Evolutionary conservation across 768 basidiomycete genomes (phyloP), one percentile per base, ranked within the genome.

Genomic region (Clathrus columnatus): DNA sequence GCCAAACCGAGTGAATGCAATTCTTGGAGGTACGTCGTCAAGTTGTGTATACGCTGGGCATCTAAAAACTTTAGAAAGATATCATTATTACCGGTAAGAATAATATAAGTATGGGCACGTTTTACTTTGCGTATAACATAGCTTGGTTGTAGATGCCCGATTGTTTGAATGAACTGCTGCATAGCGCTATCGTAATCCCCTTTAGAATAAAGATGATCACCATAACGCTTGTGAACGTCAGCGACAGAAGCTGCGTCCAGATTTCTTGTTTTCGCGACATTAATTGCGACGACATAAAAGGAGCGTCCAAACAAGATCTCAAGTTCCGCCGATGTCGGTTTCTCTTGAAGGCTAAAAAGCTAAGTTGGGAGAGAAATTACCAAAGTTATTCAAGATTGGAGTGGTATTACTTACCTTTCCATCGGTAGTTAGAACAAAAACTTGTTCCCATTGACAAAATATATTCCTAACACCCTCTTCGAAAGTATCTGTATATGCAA

Each of bases 1-100:
- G 96, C 95, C 5, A 95, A 81, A 0, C 89, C 87, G 0, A 85
- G 76, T 1, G 88, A 77, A 65, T 99, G 96, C 0, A 99, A 75
- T 67, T 95, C 94, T 77, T 98, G 94, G 0, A 99, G 78, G 68
- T 97, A 99, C 1, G 89, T 89, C 27, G 90, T 93, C 51, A 99
- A 85, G 65, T 94, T 92, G 60, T 93, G 87, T 54, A 97, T 96
- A 1, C 94, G 77, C 65, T 98, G 96, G 0, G 95, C 92, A 61
- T 96, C 96, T 32, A 99, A 82, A 70, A 93, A 98, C 94, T 97
- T 57, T n/a, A n/a, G n/a, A n/a, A n/a, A n/a, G 30, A 3, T 11
- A 52, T 6, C 23, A 26, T 55, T 20, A 56, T 14, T 21, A 48
- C 48, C 62, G 29, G n/a, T 14, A 65, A 47, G 41, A 47, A 43